These are phyloP conservation scores for Hagleromyces aurorensis DNA, from an alignment of 805 yeast species.

Conservation along the genomic window DNA sequence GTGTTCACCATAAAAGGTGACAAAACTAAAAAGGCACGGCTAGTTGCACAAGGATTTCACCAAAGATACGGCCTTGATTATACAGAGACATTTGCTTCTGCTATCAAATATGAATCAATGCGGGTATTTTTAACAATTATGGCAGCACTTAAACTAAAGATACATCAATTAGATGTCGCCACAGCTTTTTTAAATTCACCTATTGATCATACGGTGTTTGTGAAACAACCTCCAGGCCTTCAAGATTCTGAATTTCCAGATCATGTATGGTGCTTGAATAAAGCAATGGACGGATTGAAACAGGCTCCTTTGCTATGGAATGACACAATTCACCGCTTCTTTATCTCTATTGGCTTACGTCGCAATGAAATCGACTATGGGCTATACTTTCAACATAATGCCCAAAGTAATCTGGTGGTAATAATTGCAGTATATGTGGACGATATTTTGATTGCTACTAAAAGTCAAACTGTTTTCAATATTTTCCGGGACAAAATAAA, in stretches of 20 bases:
- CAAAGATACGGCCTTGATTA: too few relatives aligned
- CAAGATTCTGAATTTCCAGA: constrained; percentile 2
- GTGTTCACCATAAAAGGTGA: too few relatives aligned
- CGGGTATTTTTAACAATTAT: too few relatives aligned
- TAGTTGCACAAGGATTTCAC: too few relatives aligned
- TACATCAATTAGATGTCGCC: too few relatives aligned
- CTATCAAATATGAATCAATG: too few relatives aligned
- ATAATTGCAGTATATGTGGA: constrained; percentile 6
- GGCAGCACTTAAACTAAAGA: too few relatives aligned
- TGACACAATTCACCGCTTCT: constrained; percentile 25
- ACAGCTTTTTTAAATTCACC: too few relatives aligned
- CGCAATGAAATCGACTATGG: constrained; percentile 5
- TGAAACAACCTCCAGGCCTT: constrained; percentile 7
- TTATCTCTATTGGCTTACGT: constrained; percentile 18
- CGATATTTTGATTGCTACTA: constrained; percentile 6
- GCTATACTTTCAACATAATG: constrained; percentile 2
- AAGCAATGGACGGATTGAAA: constrained; percentile 12
- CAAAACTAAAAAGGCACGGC: too few relatives aligned
- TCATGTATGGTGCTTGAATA: constrained; percentile 8
- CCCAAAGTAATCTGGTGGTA: background rate
- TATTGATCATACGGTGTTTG: too few relatives aligned
- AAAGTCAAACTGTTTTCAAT: background rate
- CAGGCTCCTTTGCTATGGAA: constrained; percentile 22
- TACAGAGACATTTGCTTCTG: too few relatives aligned
- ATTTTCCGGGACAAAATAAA: background rate